Evolutionary conservation across 2,329 filamentous ascomycete species (phyloP), one percentile per base, ranked within the genome.

Genomic region (Monosporascus ibericus): DNA sequence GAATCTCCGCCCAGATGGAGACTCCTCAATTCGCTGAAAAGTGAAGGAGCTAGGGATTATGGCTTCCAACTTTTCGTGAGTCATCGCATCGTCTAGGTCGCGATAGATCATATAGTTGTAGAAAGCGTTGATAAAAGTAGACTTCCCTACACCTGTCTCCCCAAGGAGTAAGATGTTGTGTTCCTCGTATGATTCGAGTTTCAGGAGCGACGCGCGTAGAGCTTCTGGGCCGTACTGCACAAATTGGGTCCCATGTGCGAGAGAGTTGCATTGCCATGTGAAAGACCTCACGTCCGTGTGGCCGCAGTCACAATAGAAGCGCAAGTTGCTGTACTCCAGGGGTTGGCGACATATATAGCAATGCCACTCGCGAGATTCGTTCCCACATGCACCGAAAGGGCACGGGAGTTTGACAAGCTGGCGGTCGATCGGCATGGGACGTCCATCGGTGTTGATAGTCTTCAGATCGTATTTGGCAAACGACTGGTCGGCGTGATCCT

Each of bases 121-220:
- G 36, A 77, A 75, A 0, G 73, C 69, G 47, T 77, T 78, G 60
- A 78, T 76, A 42, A 71, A 78, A 0, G 75, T 77, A 1, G 71
- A 75, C 49, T 78, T 78, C 0, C 75, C 75, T 0, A 76, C 75
- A 0, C 74, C 75, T 0, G 74, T 75, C 56, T 77, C 74, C 0
- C 75, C 75, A 0, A 78, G 62, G 5, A 78, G 69, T 24, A 78
- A 54, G 18, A 78, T 73, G 44, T 76, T 77, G 25, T 70, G 49
- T 18, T 68, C 60, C 2, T 70, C 60, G 6, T 57, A 56, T 17
- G 60, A 58, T 17, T 62, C 54, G 2, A 71, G 61, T 20, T 40
- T 40, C n/a, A 40, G 25, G 1, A 58, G 49, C 5, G 38, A 20
- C 5, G 20, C n/a, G 5, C 25, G 18, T 6, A 55, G 48, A 24